Evolutionary conservation across 2,329 filamentous ascomycete genomes (phyloP).

Genomic region (Apiospora arundinis): DNA sequence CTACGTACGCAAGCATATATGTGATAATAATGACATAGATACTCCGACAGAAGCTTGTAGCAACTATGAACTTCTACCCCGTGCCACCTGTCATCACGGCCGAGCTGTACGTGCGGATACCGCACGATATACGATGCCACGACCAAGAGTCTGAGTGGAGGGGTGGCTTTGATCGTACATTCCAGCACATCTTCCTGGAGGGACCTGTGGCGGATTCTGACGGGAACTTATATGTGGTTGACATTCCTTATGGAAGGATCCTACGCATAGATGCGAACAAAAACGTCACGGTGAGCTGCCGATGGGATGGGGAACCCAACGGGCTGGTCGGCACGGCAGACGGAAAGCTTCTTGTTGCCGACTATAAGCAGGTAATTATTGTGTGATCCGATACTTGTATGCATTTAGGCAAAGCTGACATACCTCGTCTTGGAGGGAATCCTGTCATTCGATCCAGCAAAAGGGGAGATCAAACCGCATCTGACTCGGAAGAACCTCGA

Average conservation of each 20-base stretch:
- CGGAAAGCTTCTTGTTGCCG: conserved; percentile 45
- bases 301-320: conserved; percentile 50
- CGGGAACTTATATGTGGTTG: conserved; percentile 46
- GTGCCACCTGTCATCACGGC: conserved; percentile 42
- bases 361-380: conserved; percentile 47
- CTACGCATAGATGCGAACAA: conserved; percentile 41
- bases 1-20: neutral
- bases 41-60: neutral
- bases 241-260: conserved; percentile 48
- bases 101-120: conserved; percentile 43
- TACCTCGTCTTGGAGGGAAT: conserved; percentile 41
- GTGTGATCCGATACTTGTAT: too few relatives aligned
- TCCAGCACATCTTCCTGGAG: conserved; percentile 49
- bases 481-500: conserved; percentile 47
- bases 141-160: conserved; percentile 46
- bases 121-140: conserved; percentile 42
- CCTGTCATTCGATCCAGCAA: conserved; percentile 42
- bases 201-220: conserved; percentile 41
- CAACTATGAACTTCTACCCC: conserved; percentile 44
- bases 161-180: conserved; percentile 42
- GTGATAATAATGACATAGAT: neutral
- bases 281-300: conserved; percentile 38
- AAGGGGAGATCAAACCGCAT: conserved; percentile 36
- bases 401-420: neutral
- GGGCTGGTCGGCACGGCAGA: conserved; percentile 43